Evolutionary conservation across 2,329 filamentous ascomycete genomes (phyloP).

Genomic region (Peltaster fructicola): DNA sequence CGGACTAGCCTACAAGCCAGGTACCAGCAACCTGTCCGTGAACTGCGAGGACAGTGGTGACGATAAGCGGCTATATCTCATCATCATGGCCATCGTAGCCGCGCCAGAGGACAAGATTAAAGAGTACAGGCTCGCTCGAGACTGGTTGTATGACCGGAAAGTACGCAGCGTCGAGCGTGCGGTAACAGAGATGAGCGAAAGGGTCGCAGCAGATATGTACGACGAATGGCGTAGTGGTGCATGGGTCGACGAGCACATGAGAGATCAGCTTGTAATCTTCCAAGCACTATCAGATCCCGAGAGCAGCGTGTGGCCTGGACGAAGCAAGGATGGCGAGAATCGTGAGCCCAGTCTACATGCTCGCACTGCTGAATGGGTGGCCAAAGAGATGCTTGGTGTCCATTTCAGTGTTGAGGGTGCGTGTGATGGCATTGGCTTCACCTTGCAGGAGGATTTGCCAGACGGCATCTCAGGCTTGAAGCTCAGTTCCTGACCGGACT

Average conservation of each 20-base stretch:
- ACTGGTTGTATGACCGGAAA: slow-evolving; percentile 31
- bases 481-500: too few relatives aligned
- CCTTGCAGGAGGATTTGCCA: too few relatives aligned
- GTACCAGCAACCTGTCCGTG: slow-evolving; percentile 4
- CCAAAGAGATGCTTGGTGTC: slow-evolving; percentile 20
- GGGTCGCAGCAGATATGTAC: slow-evolving; percentile 27
- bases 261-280: slow-evolving; percentile 43
- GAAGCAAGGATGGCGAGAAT: slow-evolving; percentile 8
- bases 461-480: too few relatives aligned
- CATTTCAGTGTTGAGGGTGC: too few relatives aligned
- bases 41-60: slow-evolving; percentile 10
- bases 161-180: slow-evolving; percentile 7
- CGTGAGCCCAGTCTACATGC: slow-evolving; percentile 26
- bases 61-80: slow-evolving; percentile 28
- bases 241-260: slow-evolving; percentile 36
- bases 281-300: slow-evolving; percentile 34
- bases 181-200: slow-evolving; percentile 21
- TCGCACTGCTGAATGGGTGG: slow-evolving; percentile 29
- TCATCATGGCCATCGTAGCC: slow-evolving; percentile 32
- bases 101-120: too few relatives aligned
- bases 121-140: slow-evolving; percentile 33
- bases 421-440: too few relatives aligned
- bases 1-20: slow-evolving; percentile 1
- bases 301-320: slow-evolving; percentile 17
- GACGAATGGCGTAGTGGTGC: slow-evolving; percentile 29